Evolutionary conservation across 2,329 filamentous ascomycete genomes (phyloP).

Genomic region (Mollisia scopiformis): DNA sequence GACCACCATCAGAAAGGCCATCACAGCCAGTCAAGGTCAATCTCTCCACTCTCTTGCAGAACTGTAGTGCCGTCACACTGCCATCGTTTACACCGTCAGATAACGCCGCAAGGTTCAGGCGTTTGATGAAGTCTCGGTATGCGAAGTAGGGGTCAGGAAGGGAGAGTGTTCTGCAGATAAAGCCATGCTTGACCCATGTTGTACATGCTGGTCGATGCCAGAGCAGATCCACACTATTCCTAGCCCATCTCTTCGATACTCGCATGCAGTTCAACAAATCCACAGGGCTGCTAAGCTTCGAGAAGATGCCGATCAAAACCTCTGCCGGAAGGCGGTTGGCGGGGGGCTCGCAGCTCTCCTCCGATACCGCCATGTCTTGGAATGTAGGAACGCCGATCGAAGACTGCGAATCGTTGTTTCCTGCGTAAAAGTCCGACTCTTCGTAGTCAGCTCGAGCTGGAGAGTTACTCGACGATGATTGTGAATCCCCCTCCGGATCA

Average conservation of each 20-base stretch:
- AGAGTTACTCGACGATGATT: conserved; percentile 66
- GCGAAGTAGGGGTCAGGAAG: conserved; percentile 78
- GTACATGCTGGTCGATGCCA: conserved; percentile 95
- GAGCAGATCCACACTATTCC: conserved; percentile 87
- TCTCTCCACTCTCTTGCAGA: conserved; percentile 90
- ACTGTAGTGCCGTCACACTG: conserved; percentile 77
- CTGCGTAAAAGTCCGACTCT: conserved; percentile 91
- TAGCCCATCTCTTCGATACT: conserved; percentile 91
- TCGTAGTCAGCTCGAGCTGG: conserved; percentile 79
- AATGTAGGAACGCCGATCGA: conserved; percentile 82
- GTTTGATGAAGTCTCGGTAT: conserved; percentile 88
- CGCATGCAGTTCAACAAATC: conserved; percentile 90
- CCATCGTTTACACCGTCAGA: conserved; percentile 81
- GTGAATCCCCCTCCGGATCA: conserved; percentile 37
- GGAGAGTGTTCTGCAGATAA: conserved; percentile 78
- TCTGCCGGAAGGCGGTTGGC: conserved; percentile 88
- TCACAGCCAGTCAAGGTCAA: conserved; percentile 90
- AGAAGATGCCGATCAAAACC: conserved; percentile 90
- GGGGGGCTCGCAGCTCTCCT: conserved; percentile 73
- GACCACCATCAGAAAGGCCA: conserved; percentile 79
- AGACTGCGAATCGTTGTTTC: conserved; percentile 89
- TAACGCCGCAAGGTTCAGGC: conserved; percentile 85
- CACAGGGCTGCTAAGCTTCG: conserved; percentile 73
- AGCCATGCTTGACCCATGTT: conserved; percentile 79
- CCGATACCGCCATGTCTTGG: conserved; percentile 71